Conservation (phyloP, 2,329 filamentous ascomycete species). For the Colletotrichum endophyticum region DNA sequence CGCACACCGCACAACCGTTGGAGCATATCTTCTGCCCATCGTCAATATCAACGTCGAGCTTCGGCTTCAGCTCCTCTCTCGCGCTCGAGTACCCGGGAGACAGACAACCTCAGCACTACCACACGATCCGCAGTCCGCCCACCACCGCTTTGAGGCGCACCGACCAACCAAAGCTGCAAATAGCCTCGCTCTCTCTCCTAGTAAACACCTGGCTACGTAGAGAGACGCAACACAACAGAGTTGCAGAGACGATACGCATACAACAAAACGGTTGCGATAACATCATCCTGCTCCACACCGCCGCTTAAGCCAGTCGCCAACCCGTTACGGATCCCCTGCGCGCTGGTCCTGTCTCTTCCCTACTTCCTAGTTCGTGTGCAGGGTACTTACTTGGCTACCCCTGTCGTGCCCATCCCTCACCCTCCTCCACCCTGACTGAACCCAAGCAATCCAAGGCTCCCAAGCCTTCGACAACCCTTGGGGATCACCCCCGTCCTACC, state of each 20-base stretch:
- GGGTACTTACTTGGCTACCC: not conserved
- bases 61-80: not conserved
- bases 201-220: not conserved
- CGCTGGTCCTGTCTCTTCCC: not conserved
- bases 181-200: not conserved
- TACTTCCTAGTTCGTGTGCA: not conserved
- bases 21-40: not conserved
- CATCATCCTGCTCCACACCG: constrained; percentile 19
- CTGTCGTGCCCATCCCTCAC: constrained; percentile 1
- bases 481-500: not conserved
- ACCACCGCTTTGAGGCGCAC: not conserved
- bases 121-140: not conserved
- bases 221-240: not conserved
- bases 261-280: constrained; percentile 12
- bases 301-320: constrained; percentile 1
- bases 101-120: not conserved
- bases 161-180: not conserved
- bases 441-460: not conserved
- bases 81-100: not conserved
- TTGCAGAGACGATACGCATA: not conserved
- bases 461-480: constrained; percentile 2
- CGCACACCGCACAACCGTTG: not conserved
- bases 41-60: not conserved
- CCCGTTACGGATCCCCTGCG: not conserved
- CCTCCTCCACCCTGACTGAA: not conserved